Evolutionary conservation across 148 eudicot species (phyloP).

Genomic region (Chenopodium quinoa): DNA sequence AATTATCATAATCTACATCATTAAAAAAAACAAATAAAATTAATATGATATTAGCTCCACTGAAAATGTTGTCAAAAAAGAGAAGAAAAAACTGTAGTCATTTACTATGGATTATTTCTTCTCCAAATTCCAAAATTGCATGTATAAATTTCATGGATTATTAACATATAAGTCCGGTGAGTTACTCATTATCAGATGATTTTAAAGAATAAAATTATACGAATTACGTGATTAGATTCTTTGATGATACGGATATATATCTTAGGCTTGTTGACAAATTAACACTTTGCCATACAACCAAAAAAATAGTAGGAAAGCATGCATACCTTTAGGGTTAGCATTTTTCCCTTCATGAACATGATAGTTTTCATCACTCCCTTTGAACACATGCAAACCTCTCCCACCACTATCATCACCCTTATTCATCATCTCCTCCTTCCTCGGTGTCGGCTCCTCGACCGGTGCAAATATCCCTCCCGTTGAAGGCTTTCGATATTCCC

Average conservation of each 20-base stretch:
- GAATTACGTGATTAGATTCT: too few species aligned
- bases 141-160: too few species aligned
- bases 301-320: slow-evolving; percentile 6
- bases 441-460: slow-evolving; percentile 30
- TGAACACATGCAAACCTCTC: slow-evolving; percentile 81
- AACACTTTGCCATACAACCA: neutral
- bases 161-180: neutral
- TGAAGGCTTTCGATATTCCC: slow-evolving; percentile 67
- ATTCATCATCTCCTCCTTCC: slow-evolving; percentile 43
- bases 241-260: too few species aligned
- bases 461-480: slow-evolving; percentile 72
- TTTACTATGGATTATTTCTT: neutral
- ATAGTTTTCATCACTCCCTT: slow-evolving; percentile 59
- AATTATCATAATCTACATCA: slow-evolving; percentile 73
- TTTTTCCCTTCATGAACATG: slow-evolving; percentile 32
- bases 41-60: neutral
- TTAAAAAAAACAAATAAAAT: neutral
- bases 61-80: neutral
- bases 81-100: too few species aligned
- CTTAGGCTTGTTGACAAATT: neutral
- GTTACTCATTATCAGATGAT: too few species aligned
- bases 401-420: slow-evolving; percentile 42
- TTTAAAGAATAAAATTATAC: too few species aligned
- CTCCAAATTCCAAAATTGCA: neutral
- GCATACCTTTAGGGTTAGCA: slow-evolving; percentile 64